Base-by-base conservation (phyloP, 495 filamentous ascomycete genomes). In the Pseudotulostoma volvatum region DNA sequence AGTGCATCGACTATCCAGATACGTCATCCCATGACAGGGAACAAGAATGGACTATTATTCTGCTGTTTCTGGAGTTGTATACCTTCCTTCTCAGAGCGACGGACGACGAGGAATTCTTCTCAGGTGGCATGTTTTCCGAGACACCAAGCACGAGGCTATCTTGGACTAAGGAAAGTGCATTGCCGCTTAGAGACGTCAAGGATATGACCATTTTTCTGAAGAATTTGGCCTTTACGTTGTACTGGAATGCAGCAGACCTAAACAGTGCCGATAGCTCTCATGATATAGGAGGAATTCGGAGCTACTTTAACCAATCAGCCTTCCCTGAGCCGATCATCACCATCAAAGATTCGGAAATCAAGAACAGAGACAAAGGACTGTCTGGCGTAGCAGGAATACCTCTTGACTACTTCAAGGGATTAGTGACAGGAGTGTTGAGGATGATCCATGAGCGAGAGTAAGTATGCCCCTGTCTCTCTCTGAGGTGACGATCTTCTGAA, bases 1-100 rank as follows among this genome's bases (percentile, higher is more conserved):
- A 38, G 18, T 52, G 47, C 20, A 25, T 34, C 8, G 43, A 49
- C 17, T 37, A 28, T 15, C 43, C 38, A 14, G 43, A 13, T 19
- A 40, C 52, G 30, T 39, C 49, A 5, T 47, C 49, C 30, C 38
- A 55, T 23, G 53, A 57, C 2, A 57, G 63, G 38, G 73, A 78
- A 32, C 73, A 78, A 41, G 81, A 95, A 52, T 96, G 92, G 92
- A 76, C 77, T 9, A 77, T 88, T 1, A 74, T 94, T 23, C 66
- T 96, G 0, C 67, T 96, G 1, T 99, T 96, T 50, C 67, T 99
- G 18, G 90, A 96, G 48, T 70, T 96, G 8, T 99, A 93, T 55
- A 83, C 78, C 9, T 95, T 96, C 52, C 68, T 94, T 3, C 62
- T 96, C 21, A 79, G 86, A 46, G 71, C 94, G 34, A 94, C 83